These are phyloP conservation scores for Lathyrus tuberosus DNA, from an alignment of 306 rosid genomes.

Conservation along the genomic window DNA sequence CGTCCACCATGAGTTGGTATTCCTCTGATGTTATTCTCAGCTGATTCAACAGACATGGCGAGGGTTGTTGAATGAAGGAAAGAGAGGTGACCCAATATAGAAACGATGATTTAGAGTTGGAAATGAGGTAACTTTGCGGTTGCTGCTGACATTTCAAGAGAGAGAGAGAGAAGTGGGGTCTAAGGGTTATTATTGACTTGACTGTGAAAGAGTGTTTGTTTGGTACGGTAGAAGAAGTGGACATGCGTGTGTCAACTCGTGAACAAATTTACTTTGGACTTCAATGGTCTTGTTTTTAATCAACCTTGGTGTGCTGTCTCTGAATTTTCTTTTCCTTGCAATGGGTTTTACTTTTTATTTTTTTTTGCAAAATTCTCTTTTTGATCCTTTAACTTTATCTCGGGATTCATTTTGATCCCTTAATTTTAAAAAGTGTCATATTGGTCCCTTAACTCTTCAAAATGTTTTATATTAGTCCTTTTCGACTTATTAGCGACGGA, in stretches of 20 bases:
- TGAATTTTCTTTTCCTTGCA: conserved; percentile 26
- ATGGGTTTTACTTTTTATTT: not conserved
- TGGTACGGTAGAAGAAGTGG: conserved; percentile 30
- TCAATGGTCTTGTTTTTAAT: conserved; percentile 29
- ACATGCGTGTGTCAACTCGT: conserved; percentile 55
- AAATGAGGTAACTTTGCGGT: conserved; percentile 38
- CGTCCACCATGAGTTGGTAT: conserved; percentile 76
- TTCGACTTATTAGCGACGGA: too few relatives aligned
- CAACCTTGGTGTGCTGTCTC: conserved; percentile 43
- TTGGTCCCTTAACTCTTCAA: too few relatives aligned
- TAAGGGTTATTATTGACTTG: conserved; percentile 1
- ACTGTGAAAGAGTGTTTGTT: conserved; percentile 28
- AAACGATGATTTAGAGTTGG: conserved; percentile 29
- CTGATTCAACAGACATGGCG: conserved; percentile 49
- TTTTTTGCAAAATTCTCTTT: too few relatives aligned
- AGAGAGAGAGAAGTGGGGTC: not conserved
- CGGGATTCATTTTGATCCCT: too few relatives aligned
- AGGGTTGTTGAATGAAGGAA: not conserved
- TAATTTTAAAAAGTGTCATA: too few relatives aligned
- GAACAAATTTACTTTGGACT: conserved; percentile 34
- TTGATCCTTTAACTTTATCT: too few relatives aligned
- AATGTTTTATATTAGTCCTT: too few relatives aligned
- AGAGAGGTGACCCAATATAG: conserved; percentile 38
- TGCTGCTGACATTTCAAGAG: conserved; percentile 27
- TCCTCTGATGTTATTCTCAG: conserved; percentile 61